Base-by-base conservation (phyloP, 2,329 filamentous ascomycete genomes). In the Triangularia verruculosa region DNA sequence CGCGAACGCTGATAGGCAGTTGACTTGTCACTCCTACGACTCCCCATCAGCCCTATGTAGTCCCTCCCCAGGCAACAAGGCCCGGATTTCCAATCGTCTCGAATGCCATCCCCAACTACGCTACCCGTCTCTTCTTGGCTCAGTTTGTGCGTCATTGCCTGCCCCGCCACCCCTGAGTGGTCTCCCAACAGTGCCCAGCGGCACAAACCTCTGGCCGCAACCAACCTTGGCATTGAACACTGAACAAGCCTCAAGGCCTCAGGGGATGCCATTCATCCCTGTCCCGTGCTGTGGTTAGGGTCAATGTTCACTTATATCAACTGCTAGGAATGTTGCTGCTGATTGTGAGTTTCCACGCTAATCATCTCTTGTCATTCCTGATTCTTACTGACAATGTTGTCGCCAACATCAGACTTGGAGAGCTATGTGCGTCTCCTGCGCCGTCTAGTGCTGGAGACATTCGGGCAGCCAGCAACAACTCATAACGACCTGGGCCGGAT, bases 401-500 rank as follows among this genome's bases (percentile, higher is more conserved):
- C 59, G 17, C 27, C 57, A 30, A n/a, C 39, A 34, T 47, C 63
- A 30, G 57, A 54, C 28, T 47, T 63, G 6, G 32, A 59, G 8
- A 24, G 27, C 43, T 59, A 61, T 4, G 27, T 59, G 4, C 54
- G 57, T 47, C 61, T 47, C 47, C 27, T 64, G 25, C 30, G 66
- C 24, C 55, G 47, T 32, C 25, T 62, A 1, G 32, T 66, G 3
- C 32, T 58, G 8, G 32, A 53, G 9, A 11, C 59, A 8, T 25
- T 62, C 11, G 58, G 24, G 32, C 32, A 51, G 17, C 25, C 43
- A 30, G 20, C 57, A 15, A 25, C 63, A 28, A 51, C 20, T 7
- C 52, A 57, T 3, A 28, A 20, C 22, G 65, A 66, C 39, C 59
- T 66, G 20, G 63, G 62, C 17, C 64, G 65, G 27, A 61, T 55